A percentile compares a stretch with the other conserved stretches of the same genome.
These are phyloP conservation scores for Penicillium tannophilum DNA, from an alignment of 495 filamentous ascomycete species.

Conservation along the genomic window DNA sequence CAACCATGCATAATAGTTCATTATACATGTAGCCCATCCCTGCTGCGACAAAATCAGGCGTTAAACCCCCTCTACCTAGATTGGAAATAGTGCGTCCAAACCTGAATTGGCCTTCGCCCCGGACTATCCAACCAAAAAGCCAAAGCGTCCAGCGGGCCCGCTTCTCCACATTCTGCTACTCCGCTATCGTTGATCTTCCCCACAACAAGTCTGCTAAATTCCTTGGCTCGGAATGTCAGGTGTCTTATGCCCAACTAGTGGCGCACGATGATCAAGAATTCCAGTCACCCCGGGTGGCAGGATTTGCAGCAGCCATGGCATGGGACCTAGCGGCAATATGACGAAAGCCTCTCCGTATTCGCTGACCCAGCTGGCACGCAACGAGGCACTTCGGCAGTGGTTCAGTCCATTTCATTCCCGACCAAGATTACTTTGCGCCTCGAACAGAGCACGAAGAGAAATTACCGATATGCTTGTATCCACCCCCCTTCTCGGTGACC, in stretches of 20 bases:
- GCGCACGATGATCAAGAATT: not conserved
- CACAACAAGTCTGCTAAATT: conserved; percentile 10
- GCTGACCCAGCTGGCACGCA: not conserved
- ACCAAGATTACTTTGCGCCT: not conserved
- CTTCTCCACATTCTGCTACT: conserved; percentile 20
- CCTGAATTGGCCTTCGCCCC: conserved; percentile 7
- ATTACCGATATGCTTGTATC: not conserved
- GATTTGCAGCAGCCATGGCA: not conserved
- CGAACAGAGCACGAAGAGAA: not conserved
- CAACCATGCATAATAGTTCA: not conserved
- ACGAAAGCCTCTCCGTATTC: not conserved
- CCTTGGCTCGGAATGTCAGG: not conserved
- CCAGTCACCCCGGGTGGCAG: too few relatives aligned
- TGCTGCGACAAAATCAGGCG: not conserved
- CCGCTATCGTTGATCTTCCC: conserved; percentile 19
- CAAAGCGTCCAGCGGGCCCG: conserved; percentile 6
- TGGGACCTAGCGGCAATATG: not conserved
- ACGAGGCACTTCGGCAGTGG: conserved; percentile 7
- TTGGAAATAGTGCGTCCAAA: not conserved
- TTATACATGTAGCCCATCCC: not conserved
- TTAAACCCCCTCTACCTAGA: not conserved
- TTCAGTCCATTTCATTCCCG: not conserved
- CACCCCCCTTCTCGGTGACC: not conserved
- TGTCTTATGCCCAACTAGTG: not conserved
- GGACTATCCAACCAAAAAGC: not conserved